Evolutionary conservation across 2,329 filamentous ascomycete genomes (phyloP), one percentile per base, ranked within the genome.

Genomic region (Paraphaeosphaeria sporulosa): DNA sequence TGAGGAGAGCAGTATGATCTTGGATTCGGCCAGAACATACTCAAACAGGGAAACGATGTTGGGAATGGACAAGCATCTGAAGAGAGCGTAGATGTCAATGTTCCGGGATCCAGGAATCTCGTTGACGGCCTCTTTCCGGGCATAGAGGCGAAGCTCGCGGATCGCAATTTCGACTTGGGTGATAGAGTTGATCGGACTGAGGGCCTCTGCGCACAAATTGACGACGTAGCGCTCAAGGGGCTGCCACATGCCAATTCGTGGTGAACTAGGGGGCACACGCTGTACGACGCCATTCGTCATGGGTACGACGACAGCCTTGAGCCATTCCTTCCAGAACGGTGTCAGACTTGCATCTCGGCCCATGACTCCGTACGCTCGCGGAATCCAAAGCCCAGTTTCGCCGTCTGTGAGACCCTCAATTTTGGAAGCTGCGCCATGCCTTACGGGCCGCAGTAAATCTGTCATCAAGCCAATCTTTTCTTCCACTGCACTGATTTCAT

Each of bases 401-500:
- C 94, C 94, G 66, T 96, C 92, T 0, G 94, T 98, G 63, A 99
- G 83, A 21, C 95, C 95, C 75, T 99, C 95, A 62, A 99, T 99
- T 80, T 97, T 98, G 53, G 94, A 94, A 32, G 95, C 94, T 47
- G 95, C 95, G 38, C 93, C 95, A 76, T 98, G 95, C 67, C 95
- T 87, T 68, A 99, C 88, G 17, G 95, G 95, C 61, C 94, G 88
- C 66, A 99, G 82, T 80, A 99, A 90, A 78, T 99, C 95, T 1
- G 94, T 93, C 95, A 99, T 99, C 57, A 99, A 83, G 34, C 88
- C 88, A 70, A 99, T 99, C 80, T 97, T 98, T 81, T 99, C 95
- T 79, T 99, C 95, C 9, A 97, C 94, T 0, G 91, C 86, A 73
- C 94, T 96, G 75, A 99, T 99, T 72, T 97, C 89, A 59, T 98